Percentiles rank a stretch among this genome's conserved stretches.
Conservation (phyloP, 2,329 filamentous ascomycete genomes). For the Clonostachys rhizophaga region DNA sequence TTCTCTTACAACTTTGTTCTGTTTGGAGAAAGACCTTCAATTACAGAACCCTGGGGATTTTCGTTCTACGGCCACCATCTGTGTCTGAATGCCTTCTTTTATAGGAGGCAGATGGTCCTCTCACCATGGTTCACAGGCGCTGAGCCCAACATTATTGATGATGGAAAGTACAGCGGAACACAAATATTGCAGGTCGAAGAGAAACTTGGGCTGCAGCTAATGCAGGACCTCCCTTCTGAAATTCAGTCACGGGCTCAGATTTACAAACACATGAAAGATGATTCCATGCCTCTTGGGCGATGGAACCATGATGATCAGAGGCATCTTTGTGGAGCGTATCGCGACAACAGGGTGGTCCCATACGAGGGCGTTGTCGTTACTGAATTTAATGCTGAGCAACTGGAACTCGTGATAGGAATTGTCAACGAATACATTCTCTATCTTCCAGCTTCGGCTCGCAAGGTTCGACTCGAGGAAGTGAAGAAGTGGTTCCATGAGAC, state of each 20-base stretch:
- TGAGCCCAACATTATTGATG: conserved; percentile 72
- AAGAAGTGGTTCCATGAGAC: conserved; percentile 60
- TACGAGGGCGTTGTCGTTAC: conserved; percentile 63
- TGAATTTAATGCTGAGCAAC: conserved; percentile 40
- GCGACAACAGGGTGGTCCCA: conserved; percentile 73
- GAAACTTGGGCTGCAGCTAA: conserved; percentile 58
- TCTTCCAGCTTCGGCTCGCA: conserved; percentile 51
- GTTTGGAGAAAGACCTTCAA: conserved; percentile 56
- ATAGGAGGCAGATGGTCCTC: conserved; percentile 59
- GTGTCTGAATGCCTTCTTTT: conserved; percentile 67
- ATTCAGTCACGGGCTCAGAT: conserved; percentile 46
- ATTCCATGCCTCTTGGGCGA: conserved; percentile 59
- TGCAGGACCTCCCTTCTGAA: conserved; percentile 53
- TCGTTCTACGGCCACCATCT: conserved; percentile 77
- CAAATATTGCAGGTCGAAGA: conserved; percentile 64
- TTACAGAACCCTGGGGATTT: conserved; percentile 61
- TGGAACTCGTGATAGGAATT: conserved; percentile 51
- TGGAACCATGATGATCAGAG: conserved; percentile 82
- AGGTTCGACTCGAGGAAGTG: conserved; percentile 49
- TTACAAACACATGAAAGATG: conserved; percentile 57
- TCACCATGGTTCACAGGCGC: conserved; percentile 77
- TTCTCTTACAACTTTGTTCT: conserved; percentile 73
- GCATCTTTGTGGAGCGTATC: conserved; percentile 72
- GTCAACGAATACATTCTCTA: conserved; percentile 64
- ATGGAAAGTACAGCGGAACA: conserved; percentile 57